Base-by-base conservation (phyloP, 768 basidiomycete species). In the Suillus tomentosus region DNA sequence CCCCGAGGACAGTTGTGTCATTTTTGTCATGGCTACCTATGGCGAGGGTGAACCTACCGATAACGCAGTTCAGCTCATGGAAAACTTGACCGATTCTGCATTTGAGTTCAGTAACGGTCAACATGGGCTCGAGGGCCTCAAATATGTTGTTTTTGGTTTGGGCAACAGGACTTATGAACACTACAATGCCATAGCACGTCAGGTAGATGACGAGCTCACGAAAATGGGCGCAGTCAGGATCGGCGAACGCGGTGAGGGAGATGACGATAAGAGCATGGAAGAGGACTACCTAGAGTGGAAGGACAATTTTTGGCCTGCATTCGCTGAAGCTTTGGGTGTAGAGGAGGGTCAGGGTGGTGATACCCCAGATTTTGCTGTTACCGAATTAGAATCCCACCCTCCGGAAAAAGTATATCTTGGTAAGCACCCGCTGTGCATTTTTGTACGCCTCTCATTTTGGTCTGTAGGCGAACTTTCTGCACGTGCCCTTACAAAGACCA, bases 231-330 rank as follows among this genome's bases (percentile, higher is more conserved):
- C 87, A 24, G 75, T 81, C 61, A 87, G 94, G 60, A 91, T 99
- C 42, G 95, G 95, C 50, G 89, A 90, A 74, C 83, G 90, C 45
- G 96, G 96, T 11, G 96, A 99, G 77, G 96, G 96, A 67, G 97
- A 99, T 72, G 96, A 99, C 73, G 97, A 99, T 78, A 97, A 97
- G 82, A 95, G 92, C 73, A 98, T 99, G 96, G 96, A 99, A 76
- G 96, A 99, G 80, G 96, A 99, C 77, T 99, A 99, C 75, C 86
- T 99, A 14, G 95, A 94, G 71, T 99, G 96, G 96, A 99, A 99
- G 77, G 96, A 99, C 72, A 85, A 83, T 69, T 96, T 99, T 95
- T 99, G 95, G 92, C 89, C 91, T 19, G 87, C 88, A 5, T 93
- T 99, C 65, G 84, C 95, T n/a, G 75, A 82, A 62, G 85, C 85